Evolutionary conservation across 768 basidiomycete species (phyloP).

Genomic region (Pholiota molesta): DNA sequence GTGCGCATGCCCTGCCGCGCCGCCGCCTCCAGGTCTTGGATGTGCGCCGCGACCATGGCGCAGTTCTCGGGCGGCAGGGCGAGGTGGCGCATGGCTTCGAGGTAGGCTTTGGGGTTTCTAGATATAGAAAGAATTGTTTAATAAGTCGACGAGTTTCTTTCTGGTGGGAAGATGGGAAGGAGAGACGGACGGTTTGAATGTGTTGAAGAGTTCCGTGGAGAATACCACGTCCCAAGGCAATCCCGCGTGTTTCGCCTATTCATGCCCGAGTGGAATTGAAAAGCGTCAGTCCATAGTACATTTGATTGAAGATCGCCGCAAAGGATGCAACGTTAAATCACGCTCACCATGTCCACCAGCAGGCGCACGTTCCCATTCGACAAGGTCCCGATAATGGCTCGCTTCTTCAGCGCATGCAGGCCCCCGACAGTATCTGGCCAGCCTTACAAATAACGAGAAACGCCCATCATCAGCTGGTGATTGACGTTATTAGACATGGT

Average conservation of each 20-base stretch:
- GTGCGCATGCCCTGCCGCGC: slow-evolving; percentile 56
- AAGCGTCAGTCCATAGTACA: too few relatives aligned
- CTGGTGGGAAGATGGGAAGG: too few relatives aligned
- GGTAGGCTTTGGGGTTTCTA: slow-evolving; percentile 57
- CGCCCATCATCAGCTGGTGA: neutral
- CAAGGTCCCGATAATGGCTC: slow-evolving; percentile 51
- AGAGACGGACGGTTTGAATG: slow-evolving; percentile 60
- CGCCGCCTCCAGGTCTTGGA: slow-evolving; percentile 57
- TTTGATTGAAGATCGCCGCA: too few relatives aligned
- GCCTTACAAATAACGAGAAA: slow-evolving; percentile 32
- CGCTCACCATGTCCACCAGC: slow-evolving; percentile 58
- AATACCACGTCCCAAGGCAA: slow-evolving; percentile 69
- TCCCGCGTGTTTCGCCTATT: slow-evolving; percentile 60
- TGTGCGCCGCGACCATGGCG: slow-evolving; percentile 71
- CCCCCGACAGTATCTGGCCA: slow-evolving; percentile 60
- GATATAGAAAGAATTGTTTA: neutral
- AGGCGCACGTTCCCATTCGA: slow-evolving; percentile 52
- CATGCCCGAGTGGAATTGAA: neutral
- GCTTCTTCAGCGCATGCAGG: slow-evolving; percentile 52
- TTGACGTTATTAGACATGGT: neutral
- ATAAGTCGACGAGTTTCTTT: too few relatives aligned
- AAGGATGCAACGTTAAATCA: too few relatives aligned
- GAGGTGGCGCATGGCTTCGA: slow-evolving; percentile 51
- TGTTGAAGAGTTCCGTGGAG: slow-evolving; percentile 60
- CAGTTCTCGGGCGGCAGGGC: slow-evolving; percentile 48